These are phyloP conservation scores for Candida stauntonica DNA, from an alignment of 805 yeast genomes.

Conservation along the genomic window DNA sequence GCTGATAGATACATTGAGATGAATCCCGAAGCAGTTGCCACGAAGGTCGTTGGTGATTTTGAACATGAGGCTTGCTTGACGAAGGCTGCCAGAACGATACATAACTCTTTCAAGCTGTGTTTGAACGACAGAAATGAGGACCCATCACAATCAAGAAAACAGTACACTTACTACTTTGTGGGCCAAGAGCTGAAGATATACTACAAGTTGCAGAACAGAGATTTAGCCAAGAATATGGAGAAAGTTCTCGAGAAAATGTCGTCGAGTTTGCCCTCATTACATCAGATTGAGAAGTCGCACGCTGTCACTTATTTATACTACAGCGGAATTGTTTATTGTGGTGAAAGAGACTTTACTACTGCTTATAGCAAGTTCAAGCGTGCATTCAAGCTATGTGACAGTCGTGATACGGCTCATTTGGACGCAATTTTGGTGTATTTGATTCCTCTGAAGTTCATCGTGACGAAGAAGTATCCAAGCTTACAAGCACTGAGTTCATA, in stretches of 20 bases:
- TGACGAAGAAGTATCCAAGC: constrained; percentile 45
- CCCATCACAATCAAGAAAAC: constrained; percentile 43
- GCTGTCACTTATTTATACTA: constrained; percentile 63
- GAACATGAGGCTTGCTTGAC: constrained; percentile 38
- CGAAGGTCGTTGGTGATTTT: constrained; percentile 19
- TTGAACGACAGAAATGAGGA: constrained; percentile 72
- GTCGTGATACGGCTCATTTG: constrained; percentile 20
- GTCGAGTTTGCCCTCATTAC: constrained; percentile 47
- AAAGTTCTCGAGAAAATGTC: constrained; percentile 58
- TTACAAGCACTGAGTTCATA: constrained; percentile 33
- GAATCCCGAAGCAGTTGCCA: constrained; percentile 12
- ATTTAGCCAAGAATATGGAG: constrained; percentile 70
- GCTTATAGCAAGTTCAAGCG: constrained; percentile 48
- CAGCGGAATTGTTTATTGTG: constrained; percentile 60
- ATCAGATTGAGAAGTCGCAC: constrained; percentile 43
- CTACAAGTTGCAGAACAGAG: constrained; percentile 59
- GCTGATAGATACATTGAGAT: constrained; percentile 23
- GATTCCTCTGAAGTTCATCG: constrained; percentile 58
- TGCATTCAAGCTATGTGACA: constrained; percentile 34
- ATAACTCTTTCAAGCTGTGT: constrained; percentile 70
- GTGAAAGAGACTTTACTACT: constrained; percentile 52
- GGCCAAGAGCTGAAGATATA: constrained; percentile 67
- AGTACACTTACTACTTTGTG: constrained; percentile 66
- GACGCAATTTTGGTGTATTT: constrained; percentile 48
- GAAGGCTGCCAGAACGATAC: constrained; percentile 58